Percentiles rank a stretch among this genome's conserved stretches.
These are phyloP conservation scores for Sungouiozyma intestinalis DNA, from an alignment of 805 yeast species.

Conservation along the genomic window DNA sequence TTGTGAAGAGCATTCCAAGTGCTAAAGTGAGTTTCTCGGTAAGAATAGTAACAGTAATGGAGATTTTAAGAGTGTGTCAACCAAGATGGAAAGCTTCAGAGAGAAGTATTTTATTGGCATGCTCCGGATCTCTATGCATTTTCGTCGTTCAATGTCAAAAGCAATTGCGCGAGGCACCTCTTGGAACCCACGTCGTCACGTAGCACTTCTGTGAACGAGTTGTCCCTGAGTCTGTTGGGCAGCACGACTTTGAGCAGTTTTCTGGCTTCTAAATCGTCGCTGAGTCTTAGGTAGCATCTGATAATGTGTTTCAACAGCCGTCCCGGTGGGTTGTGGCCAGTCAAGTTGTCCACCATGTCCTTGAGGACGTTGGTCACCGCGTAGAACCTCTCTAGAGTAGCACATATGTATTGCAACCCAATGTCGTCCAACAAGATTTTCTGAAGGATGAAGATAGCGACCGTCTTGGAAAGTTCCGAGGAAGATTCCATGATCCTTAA, in stretches of 20 bases:
- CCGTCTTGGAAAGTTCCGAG: constrained; percentile 88
- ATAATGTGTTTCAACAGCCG: constrained; percentile 87
- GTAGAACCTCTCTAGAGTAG: constrained; percentile 86
- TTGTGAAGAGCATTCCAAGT: no score
- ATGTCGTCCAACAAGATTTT: constrained; percentile 85
- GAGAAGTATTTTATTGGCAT: no score
- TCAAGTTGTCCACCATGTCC: constrained; percentile 79
- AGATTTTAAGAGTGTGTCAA: no score
- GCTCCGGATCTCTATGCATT: not conserved
- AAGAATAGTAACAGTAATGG: no score
- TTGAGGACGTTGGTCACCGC: constrained; percentile 86
- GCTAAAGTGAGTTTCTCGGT: no score
- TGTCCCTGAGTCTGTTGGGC: constrained; percentile 73
- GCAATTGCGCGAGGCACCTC: constrained; percentile 73
- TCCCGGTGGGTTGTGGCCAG: constrained; percentile 58
- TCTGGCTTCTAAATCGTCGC: constrained; percentile 86
- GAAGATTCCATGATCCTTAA: constrained; percentile 91
- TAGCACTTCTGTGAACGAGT: constrained; percentile 63
- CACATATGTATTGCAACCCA: constrained; percentile 87
- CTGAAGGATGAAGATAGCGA: constrained; percentile 91
- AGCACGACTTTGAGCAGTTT: constrained; percentile 72
- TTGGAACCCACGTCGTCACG: constrained; percentile 85
- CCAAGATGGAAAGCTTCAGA: not conserved
- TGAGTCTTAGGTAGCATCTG: constrained; percentile 80
- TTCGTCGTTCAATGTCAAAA: constrained; percentile 50